Evolutionary conservation across 495 filamentous ascomycete species (phyloP).

Genomic region (Elasticomyces elasticus): DNA sequence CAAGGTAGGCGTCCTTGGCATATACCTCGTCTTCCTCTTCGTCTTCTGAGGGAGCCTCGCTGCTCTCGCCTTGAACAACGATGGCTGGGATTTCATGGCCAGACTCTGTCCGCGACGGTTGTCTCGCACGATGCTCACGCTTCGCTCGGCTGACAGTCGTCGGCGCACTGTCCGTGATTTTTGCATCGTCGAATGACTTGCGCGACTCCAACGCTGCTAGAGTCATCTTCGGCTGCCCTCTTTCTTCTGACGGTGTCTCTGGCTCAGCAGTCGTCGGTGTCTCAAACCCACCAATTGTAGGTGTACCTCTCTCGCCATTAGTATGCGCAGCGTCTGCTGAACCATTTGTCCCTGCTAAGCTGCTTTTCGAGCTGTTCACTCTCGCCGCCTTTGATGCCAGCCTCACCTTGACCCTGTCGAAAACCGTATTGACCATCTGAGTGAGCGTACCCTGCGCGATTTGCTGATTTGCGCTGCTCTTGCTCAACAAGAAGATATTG

Average conservation of each 20-base stretch:
- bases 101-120: constrained; percentile 42
- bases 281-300: constrained; percentile 21
- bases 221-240: constrained; percentile 70
- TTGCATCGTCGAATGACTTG: constrained; percentile 86
- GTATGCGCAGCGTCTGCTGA: constrained; percentile 31
- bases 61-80: constrained; percentile 38
- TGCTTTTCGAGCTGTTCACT: constrained; percentile 39
- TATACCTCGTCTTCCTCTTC: constrained; percentile 96
- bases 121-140: constrained; percentile 34
- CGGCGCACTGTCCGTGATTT: constrained; percentile 77
- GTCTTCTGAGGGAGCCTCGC: constrained; percentile 48
- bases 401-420: constrained; percentile 83
- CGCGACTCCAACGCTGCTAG: constrained; percentile 90
- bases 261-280: constrained; percentile 40
- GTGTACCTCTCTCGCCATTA: constrained; percentile 27
- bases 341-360: constrained; percentile 17
- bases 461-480: constrained; percentile 85
- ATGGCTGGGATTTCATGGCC: constrained; percentile 33
- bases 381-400: constrained; percentile 76
- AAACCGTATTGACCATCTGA: constrained; percentile 97
- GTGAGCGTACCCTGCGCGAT: constrained; percentile 93
- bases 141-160: constrained; percentile 85
- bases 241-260: constrained; percentile 48
- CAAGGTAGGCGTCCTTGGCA: constrained; percentile 89
- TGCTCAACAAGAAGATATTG: constrained; percentile 93